Conservation (phyloP, 169 alveolate genomes). For the Cryptosporidium meleagridis region DNA sequence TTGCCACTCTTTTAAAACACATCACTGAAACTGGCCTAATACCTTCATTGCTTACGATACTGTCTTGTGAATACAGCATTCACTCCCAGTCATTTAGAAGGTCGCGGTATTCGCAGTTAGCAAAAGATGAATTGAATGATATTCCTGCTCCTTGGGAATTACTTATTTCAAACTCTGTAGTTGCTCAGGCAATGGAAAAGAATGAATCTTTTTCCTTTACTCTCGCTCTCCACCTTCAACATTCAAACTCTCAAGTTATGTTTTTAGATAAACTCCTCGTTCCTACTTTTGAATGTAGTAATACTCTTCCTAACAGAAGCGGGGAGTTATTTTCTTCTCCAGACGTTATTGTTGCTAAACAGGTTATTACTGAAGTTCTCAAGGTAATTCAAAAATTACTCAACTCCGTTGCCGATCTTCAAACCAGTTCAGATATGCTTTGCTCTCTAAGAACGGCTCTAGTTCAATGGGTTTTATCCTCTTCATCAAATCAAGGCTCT, state of each 20-base stretch:
- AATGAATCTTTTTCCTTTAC: slow-evolving; percentile 20
- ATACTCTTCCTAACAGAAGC: slow-evolving; percentile 11
- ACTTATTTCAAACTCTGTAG: slow-evolving; percentile 37
- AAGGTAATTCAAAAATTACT: slow-evolving; percentile 16
- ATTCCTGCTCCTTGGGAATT: slow-evolving; percentile 51
- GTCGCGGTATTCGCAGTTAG: slow-evolving; percentile 8
- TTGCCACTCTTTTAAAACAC: slow-evolving; percentile 47
- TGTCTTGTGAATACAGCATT: slow-evolving; percentile 51
- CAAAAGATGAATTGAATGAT: slow-evolving; percentile 25
- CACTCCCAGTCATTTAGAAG: slow-evolving; percentile 30
- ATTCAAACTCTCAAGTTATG: slow-evolving; percentile 42
- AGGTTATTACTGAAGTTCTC: slow-evolving; percentile 42
- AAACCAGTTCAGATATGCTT: slow-evolving; percentile 15
- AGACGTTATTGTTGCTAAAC: slow-evolving; percentile 51
- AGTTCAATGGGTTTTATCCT: slow-evolving; percentile 48
- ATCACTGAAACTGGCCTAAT: slow-evolving; percentile 48
- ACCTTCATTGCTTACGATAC: slow-evolving; percentile 43
- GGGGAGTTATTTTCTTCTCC: slow-evolving; percentile 43
- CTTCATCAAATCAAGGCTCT: slow-evolving; percentile 3
- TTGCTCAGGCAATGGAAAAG: slow-evolving; percentile 27
- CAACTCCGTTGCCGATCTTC: slow-evolving; percentile 11
- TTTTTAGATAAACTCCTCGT: slow-evolving; percentile 13
- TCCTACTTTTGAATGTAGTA: slow-evolving; percentile 8
- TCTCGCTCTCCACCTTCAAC: slow-evolving; percentile 49
- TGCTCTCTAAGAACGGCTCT: slow-evolving; percentile 30